Evolutionary conservation across 371 early-diverging fungal species (phyloP), one percentile per base, ranked within the genome.

Genomic region (Mucor piriformis): DNA sequence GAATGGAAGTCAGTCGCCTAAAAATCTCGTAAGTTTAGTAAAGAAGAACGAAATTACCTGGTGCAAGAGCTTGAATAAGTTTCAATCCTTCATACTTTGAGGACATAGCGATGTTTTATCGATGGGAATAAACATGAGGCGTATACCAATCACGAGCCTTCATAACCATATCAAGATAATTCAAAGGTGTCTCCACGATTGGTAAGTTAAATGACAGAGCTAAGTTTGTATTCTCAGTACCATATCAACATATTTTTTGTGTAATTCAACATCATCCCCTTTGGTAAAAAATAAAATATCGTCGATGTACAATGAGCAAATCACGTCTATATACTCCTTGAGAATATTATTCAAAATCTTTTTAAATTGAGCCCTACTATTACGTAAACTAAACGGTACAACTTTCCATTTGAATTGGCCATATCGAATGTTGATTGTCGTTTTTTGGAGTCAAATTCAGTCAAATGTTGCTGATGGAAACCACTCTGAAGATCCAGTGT

Each of bases 361-460:
- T 48, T 79, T 71, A 50, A 83, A 84, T 0, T 71, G 63, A 0
- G 73, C 67, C 0, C 83, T 83, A 0, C 78, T 66, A 52, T 80
- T 76, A 6, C 67, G 73, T 12, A 83, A 6, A 67, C 82, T 82
- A 50, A 85, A 81, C 0, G 82, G 76, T 63, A 85, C 70, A 0
- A 79, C 77, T 0, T 59, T 4, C 35, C 67, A 86, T 63, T 81
- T 63, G 40, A 54, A 84, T 11, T 70, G 72, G 0, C 79, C 76
- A 63, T 53, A 63, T 24, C 53, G 0, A 13, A 20, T 37, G 2
- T 12, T 13, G 27, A 63, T 57, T 2, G 58, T 32, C 15, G 49
- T 53, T 43, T 51, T 43, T 6, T 8, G 34, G 38, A 38, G 0
- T 56, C 47, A 12, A 33, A 47, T 6, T 46, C 32, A 2, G 54